Base-by-base conservation (phyloP, 345 rosid genomes). In the Xanthoceras sorbifolium region DNA sequence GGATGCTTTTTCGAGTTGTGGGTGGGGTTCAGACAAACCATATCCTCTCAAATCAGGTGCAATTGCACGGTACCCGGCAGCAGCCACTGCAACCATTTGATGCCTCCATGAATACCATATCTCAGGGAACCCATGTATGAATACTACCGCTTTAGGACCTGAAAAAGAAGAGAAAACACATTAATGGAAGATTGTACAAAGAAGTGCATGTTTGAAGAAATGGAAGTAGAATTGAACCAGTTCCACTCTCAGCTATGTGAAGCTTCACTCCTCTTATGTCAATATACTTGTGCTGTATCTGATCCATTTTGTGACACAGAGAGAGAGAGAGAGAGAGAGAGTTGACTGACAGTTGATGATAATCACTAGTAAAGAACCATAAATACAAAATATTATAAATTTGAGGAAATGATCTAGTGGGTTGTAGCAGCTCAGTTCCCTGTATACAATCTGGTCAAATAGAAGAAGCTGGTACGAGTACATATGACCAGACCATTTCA, bases 51-150 rank as follows among this genome's bases (percentile, higher is more conserved):
- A 82, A 72, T 86, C 89, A 50, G 77, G 64, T 0, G 89, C 86
- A 12, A 84, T 72, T 48, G 87, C 83, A 36, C 86, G 67, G 65
- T 62, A 84, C 0, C 87, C 89, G 1, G 83, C 83, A 1, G 44
- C 17, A 29, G 89, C 82, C 3, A 84, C 54, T 20, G 81, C 80
- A 18, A 75, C 7, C 86, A 86, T 86, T 57, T 86, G 89, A 69
- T 84, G 83, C 69, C 87, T 76, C 89, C 86, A 86, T 20, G 89
- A 73, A 69, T 86, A 84, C 87, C 89, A 84, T 5, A 78, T 74
- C 63, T 84, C 83, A 1, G 86, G 89, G 73, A 86, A 86, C 26
- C 89, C 87, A 68, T 86, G 87, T 6, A 82, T 42, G 57, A 86
- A 82, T 64, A 86, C 17, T 54, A 84, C 85, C 66, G 50, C 87